Evolutionary conservation across 2,329 filamentous ascomycete genomes (phyloP), one percentile per base, ranked within the genome.

Genomic region (Fulvia fulva): DNA sequence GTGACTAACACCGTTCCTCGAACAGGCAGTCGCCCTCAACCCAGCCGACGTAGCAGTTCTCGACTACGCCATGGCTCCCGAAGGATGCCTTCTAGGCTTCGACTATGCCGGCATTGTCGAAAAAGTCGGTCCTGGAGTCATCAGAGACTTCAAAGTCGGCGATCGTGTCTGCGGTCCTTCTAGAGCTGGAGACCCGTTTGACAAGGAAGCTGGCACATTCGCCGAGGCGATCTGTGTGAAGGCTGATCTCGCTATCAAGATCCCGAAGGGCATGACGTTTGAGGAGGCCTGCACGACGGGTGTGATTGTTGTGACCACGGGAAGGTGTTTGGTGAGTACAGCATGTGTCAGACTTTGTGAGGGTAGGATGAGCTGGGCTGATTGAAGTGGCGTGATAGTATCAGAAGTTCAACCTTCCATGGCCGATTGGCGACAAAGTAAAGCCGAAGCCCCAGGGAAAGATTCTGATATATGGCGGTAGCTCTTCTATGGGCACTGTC

Each of bases 401-500:
- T 22, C 53, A 56, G 53, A 56, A 43, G 23, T 56, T 56, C 19
- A 26, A 26, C 3, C 5, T 56, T 2, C 46, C 53, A 5, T 56
- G 53, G 53, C 58, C 55, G 8, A 22, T 32, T 16, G 26, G 16
- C 3, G 19, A 19, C 3, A 37, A 37, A 41, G 19, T 19, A n/a
- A 49, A 32, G 16, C 23, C 51, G 7, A 12, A 32, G 8, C 4
- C 28, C n/a, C n/a, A n/a, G 2, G 68, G 71, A 16, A 28, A 16
- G 22, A 23, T 54, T 5, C 47, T 57, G 12, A 41, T 50, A n/a
- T 23, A 51, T 28, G 59, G 78, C 47, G 78, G 74, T 5, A 77
- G 74, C 30, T 78, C 77, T 3, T 78, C 78, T 12, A 81, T 78
- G 1, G 79, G 79, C 4, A 71, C 73, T 1, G 69, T 80, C 3